Evolutionary conservation across 805 yeast genomes (phyloP).

Genomic region (Candida silvatica): DNA sequence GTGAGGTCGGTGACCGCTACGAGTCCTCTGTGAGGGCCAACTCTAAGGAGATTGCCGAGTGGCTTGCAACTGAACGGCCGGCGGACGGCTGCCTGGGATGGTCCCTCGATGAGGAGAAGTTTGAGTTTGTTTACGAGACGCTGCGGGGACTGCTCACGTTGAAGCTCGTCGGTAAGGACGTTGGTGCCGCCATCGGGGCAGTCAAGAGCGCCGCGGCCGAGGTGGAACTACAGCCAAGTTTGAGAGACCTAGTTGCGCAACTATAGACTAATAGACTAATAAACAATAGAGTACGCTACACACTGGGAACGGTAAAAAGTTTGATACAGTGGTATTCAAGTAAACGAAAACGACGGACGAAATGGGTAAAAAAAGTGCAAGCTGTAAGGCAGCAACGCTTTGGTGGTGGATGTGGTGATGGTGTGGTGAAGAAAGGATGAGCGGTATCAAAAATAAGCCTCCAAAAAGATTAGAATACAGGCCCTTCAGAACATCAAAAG

Average conservation of each 20-base stretch:
- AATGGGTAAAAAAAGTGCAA: not conserved
- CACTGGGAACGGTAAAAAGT: too few relatives aligned
- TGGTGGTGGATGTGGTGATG: too few relatives aligned
- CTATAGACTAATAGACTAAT: too few relatives aligned
- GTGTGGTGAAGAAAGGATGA: too few relatives aligned
- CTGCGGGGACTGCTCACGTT: slow-evolving; percentile 4
- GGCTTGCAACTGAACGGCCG: slow-evolving; percentile 5
- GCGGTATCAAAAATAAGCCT: too few relatives aligned
- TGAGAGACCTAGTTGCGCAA: not conserved
- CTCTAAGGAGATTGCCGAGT: not conserved
- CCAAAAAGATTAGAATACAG: too few relatives aligned
- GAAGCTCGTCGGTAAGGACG: not conserved
- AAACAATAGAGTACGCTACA: too few relatives aligned
- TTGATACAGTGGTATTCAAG: not conserved
- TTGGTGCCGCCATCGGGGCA: not conserved
- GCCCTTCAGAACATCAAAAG: too few relatives aligned
- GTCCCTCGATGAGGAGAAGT: slow-evolving; percentile 16
- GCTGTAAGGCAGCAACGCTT: too few relatives aligned
- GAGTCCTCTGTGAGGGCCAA: not conserved
- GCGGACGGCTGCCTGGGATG: slow-evolving; percentile 25
- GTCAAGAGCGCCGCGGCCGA: not conserved
- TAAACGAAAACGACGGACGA: not conserved
- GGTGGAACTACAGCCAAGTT: not conserved
- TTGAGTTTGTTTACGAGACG: slow-evolving; percentile 15
- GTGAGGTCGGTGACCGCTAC: not conserved